These are phyloP conservation scores for Lasiodiplodia theobromae DNA, from an alignment of 2,329 filamentous ascomycete species.

Conservation along the genomic window DNA sequence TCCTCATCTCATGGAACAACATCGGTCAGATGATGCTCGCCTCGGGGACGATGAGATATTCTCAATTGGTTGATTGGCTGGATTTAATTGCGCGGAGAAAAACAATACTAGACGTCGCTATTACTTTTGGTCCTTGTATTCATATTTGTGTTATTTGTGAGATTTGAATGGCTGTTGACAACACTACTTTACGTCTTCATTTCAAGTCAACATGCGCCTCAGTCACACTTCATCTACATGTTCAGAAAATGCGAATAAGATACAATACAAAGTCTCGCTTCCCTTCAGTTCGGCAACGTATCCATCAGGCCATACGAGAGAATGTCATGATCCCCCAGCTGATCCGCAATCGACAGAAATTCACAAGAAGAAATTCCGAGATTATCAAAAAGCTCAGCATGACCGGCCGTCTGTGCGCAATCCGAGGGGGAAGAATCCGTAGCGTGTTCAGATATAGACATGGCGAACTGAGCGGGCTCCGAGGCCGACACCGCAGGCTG, in stretches of 20 bases:
- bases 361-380: constrained; percentile 1
- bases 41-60: background rate
- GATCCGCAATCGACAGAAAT: background rate
- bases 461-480: background rate
- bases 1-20: background rate
- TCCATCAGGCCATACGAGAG: background rate
- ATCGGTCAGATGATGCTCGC: background rate
- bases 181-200: too few relatives aligned
- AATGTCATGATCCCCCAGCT: background rate
- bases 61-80: background rate
- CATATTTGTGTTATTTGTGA: too few relatives aligned
- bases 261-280: too few relatives aligned
- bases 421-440: background rate
- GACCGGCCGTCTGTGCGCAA: background rate
- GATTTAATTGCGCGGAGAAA: background rate
- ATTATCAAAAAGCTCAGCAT: background rate
- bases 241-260: too few relatives aligned
- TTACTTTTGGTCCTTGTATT: too few relatives aligned
- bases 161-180: too few relatives aligned
- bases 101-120: too few relatives aligned
- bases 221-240: too few relatives aligned
- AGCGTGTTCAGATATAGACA: background rate
- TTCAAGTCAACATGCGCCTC: too few relatives aligned
- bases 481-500: background rate
- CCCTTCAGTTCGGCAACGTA: too few relatives aligned